Evolutionary conservation across 2,329 filamentous ascomycete species (phyloP).

Genomic region (Penicillium sp.): DNA sequence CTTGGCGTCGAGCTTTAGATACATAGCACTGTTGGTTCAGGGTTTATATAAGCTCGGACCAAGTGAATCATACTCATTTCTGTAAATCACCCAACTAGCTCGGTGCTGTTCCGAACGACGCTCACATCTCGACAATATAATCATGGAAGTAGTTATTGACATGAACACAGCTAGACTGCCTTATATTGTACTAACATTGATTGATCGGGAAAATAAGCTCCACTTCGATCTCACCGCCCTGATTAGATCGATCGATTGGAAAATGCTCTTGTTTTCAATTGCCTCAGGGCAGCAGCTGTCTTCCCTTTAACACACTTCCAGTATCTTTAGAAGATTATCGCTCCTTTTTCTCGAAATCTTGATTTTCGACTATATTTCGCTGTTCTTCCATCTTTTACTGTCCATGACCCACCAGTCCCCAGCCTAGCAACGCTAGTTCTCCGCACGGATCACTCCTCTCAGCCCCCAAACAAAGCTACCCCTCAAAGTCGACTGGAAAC

Average conservation of each 20-base stretch:
- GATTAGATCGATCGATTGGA: not conserved
- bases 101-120: too few species aligned
- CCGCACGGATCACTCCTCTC: conserved; percentile 25
- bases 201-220: not conserved
- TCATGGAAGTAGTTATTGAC: too few species aligned
- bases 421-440: conserved; percentile 5
- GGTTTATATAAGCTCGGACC: too few species aligned
- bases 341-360: not conserved
- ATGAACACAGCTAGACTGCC: too few species aligned
- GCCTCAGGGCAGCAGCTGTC: not conserved
- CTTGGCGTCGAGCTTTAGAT: too few species aligned
- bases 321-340: not conserved
- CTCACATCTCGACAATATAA: too few species aligned
- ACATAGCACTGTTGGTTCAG: too few species aligned
- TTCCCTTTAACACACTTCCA: not conserved
- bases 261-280: not conserved
- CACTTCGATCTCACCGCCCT: not conserved
- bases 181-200: not conserved
- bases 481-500: conserved; percentile 10
- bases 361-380: not conserved
- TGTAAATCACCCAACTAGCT: too few species aligned
- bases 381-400: not conserved
- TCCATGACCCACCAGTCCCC: conserved; percentile 2
- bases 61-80: not conserved
- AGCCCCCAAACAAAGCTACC: conserved; percentile 19